Evolutionary conservation across 768 basidiomycete species (phyloP), one percentile per base, ranked within the genome.

Genomic region (Amanita subjunquillea): DNA sequence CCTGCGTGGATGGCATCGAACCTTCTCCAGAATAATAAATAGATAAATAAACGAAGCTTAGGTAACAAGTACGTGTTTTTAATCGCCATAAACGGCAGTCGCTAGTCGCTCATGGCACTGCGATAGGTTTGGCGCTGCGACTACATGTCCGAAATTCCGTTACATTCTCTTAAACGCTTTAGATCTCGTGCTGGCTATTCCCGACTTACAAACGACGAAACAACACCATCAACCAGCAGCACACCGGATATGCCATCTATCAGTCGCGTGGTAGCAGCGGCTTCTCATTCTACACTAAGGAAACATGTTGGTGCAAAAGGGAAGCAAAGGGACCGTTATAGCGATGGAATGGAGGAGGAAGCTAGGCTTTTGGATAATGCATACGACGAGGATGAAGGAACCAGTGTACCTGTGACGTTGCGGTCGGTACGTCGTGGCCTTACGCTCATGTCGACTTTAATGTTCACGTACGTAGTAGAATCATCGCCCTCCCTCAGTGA

Each of bases 91-190:
- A 34, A 34, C 34, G 13, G 34, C 34, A 34, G 34, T 34, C 4
- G 32, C 10, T 32, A 32, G n/a, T 20, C 20, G 20, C 23, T 41
- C 17, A 42, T 20, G 20, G 12, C 8, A 30, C 12, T 27, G 25
- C 12, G 27, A 9, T 34, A 20, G 17, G 22, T 23, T 3, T 12
- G 36, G 36, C 47, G 47, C 23, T 17, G 23, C 51, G 17, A 39
- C 38, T 70, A 66, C 58, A 83, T 83, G 81, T 77, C 83, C 66
- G 84, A 85, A 70, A 87, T 86, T 66, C 84, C 83, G n/a, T 69
- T 87, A 51, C 78, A 72, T 59, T 72, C 73, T 59, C 70, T 85
- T 62, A 69, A 77, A 75, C 71, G 73, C 67, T 72, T 72, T 57
- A 74, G 71, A 60, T 58, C 70, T 55, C 72, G 70, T 65, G 65